These are phyloP conservation scores for Melampsora larici-populina DNA, from an alignment of 1,284 basidiomycete species.

Conservation along the genomic window DNA sequence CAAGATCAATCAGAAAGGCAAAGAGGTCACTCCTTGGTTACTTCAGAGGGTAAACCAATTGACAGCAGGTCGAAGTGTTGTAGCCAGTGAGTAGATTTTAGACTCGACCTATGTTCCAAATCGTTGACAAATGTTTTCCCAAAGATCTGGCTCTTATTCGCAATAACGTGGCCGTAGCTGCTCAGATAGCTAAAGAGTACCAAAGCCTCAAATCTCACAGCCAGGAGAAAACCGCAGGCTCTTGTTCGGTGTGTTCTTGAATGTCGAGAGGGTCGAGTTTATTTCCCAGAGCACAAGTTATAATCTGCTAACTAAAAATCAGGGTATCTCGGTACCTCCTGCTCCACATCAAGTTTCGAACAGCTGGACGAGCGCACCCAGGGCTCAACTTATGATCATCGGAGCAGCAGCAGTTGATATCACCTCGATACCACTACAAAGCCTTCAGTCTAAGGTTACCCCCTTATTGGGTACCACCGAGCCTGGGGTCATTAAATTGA, in stretches of 20 bases:
- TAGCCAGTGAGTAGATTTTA: conserved; percentile 61
- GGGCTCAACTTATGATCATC: conserved; percentile 62
- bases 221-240: too few relatives aligned
- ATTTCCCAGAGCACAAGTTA: background rate
- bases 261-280: conserved; percentile 15
- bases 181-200: conserved; percentile 76
- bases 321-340: conserved; percentile 1
- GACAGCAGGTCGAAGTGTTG: conserved; percentile 69
- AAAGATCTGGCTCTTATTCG: conserved; percentile 81
- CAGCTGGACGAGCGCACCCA: background rate
- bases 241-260: background rate
- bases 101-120: background rate
- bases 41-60: conserved; percentile 78
- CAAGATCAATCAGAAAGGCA: conserved; percentile 76
- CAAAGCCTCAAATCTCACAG: conserved; percentile 59
- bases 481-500: conserved; percentile 70
- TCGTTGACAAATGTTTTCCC: background rate
- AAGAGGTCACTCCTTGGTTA: conserved; percentile 94
- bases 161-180: conserved; percentile 84
- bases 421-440: conserved; percentile 61
- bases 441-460: conserved; percentile 43
- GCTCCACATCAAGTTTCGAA: conserved; percentile 9
- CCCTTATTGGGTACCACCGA: conserved; percentile 65
- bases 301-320: conserved; percentile 43
- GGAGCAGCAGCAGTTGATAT: conserved; percentile 85